A percentile compares a stretch with the other conserved stretches of the same genome.
Conservation (phyloP, 1,139 yeast species). For the Candida tetrigidarum region DNA sequence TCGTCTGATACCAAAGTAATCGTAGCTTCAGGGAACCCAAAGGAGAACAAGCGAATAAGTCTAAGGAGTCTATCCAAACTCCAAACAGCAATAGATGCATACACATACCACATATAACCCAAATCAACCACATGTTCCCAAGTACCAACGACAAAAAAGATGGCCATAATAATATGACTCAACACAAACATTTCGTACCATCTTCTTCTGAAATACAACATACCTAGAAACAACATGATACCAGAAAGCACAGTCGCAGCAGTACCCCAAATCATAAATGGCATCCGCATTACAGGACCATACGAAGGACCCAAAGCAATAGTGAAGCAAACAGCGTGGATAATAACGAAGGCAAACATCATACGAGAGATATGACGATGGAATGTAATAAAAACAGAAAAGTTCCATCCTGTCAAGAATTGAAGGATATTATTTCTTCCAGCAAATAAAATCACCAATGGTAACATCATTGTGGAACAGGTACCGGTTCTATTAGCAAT, state of each 20-base stretch:
- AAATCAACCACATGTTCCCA: constrained; percentile 60
- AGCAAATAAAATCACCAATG: constrained; percentile 52
- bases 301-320: constrained; percentile 20
- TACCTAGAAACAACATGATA: constrained; percentile 49
- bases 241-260: constrained; percentile 42
- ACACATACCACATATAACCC: constrained; percentile 53
- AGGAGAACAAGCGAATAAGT: constrained; percentile 45
- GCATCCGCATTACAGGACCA: constrained; percentile 19
- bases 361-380: constrained; percentile 58
- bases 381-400: constrained; percentile 51
- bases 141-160: constrained; percentile 58
- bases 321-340: constrained; percentile 41
- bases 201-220: constrained; percentile 53
- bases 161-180: constrained; percentile 62
- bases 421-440: constrained; percentile 58
- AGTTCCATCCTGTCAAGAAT: constrained; percentile 57
- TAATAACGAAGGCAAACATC: constrained; percentile 33
- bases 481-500: constrained; percentile 58
- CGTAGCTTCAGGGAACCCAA: constrained; percentile 53
- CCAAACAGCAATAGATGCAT: constrained; percentile 66
- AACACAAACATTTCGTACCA: constrained; percentile 67
- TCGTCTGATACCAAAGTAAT: constrained; percentile 48
- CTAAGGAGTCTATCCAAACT: constrained; percentile 59
- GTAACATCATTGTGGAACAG: constrained; percentile 49
- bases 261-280: constrained; percentile 57